A percentile compares a stretch with the other conserved stretches of the same genome.
phyloP scores from a whole-genome alignment of 768 basidiomycete species.

The Phlebiopsis flavidoalba region DNA sequence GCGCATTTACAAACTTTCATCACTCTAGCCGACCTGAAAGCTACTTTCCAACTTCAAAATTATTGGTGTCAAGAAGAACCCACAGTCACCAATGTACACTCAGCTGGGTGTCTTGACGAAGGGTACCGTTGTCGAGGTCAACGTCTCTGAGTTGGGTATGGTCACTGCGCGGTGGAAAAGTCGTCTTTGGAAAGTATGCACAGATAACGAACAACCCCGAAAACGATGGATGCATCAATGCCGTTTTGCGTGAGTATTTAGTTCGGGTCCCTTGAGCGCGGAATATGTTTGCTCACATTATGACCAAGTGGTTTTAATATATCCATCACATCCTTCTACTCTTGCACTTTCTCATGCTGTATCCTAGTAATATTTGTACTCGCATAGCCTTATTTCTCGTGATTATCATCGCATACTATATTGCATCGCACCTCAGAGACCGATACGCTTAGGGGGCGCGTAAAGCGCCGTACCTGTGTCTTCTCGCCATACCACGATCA shows the following conservation, averaged over 20 bases:
- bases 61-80: constrained; percentile 98
- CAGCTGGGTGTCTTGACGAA: constrained; percentile 97
- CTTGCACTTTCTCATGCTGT: neutral
- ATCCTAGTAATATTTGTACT: neutral
- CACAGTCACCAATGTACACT: constrained; percentile 97
- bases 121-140: constrained; percentile 97
- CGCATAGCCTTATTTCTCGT: neutral
- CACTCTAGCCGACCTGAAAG: constrained; percentile 83
- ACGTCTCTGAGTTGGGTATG: constrained; percentile 97
- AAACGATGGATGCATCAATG: constrained; percentile 95
- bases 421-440: neutral
- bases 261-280: neutral
- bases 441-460: neutral
- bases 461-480: neutral
- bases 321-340: neutral
- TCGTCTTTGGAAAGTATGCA: constrained; percentile 90
- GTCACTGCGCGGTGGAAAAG: constrained; percentile 96
- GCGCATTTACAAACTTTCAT: neutral
- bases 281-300: neutral
- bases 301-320: constrained; percentile 4
- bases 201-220: constrained; percentile 94
- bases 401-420: neutral
- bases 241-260: constrained; percentile 71
- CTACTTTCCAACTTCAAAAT: constrained; percentile 99
- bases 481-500: neutral